phyloP scores from a whole-genome alignment of 805 yeast genomes.

The Metschnikowia lochheadii region DNA sequence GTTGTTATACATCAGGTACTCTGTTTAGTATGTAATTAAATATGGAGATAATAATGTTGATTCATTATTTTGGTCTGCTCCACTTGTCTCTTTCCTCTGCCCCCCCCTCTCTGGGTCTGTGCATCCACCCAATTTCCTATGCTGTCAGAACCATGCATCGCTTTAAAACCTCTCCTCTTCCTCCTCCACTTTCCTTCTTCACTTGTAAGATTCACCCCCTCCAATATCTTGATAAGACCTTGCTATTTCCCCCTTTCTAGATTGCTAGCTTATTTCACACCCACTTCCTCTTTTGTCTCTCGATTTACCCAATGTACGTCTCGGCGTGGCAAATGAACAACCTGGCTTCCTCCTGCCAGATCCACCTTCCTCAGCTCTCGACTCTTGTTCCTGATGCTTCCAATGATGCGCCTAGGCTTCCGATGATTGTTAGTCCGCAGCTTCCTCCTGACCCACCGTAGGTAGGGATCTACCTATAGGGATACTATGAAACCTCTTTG shows the following conservation, averaged over 20 bases:
- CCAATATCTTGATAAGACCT: neutral
- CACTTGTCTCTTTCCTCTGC: neutral
- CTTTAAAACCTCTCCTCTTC: neutral
- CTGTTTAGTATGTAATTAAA: no score
- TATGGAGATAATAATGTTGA: no score
- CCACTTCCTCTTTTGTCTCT: neutral
- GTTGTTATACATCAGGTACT: no score
- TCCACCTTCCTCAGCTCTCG: neutral
- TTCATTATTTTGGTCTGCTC: neutral
- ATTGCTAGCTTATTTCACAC: neutral
- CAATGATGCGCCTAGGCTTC: neutral
- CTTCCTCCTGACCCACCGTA: no score
- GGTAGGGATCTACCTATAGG: no score
- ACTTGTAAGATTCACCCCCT: neutral
- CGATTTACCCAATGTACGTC: neutral
- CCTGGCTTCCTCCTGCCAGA: neutral
- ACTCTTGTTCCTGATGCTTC: neutral
- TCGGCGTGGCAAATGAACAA: neutral
- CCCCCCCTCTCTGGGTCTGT: neutral
- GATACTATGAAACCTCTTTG: no score
- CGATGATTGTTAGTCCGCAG: neutral
- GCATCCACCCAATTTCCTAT: neutral
- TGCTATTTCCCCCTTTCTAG: neutral
- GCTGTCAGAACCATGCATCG: neutral
- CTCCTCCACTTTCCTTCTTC: neutral